Evolutionary conservation across 345 rosid species (phyloP).

Genomic region (Kandelia obovata): DNA sequence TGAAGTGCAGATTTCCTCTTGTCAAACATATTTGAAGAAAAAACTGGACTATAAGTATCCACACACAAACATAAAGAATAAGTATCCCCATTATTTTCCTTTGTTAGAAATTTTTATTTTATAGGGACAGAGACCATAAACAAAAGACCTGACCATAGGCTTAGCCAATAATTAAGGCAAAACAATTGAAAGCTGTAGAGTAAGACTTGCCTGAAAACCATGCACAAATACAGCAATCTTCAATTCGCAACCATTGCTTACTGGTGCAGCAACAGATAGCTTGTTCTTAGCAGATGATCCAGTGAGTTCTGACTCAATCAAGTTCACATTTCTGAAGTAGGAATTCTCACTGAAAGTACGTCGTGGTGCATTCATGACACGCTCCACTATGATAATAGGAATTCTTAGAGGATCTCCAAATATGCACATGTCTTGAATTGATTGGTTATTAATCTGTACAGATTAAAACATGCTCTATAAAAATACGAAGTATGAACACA

Average conservation of each 20-base stretch:
- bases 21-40: neutral
- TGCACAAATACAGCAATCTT: constrained; percentile 86
- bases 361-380: constrained; percentile 77
- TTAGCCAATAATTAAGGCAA: neutral
- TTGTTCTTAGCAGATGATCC: constrained; percentile 32
- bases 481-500: neutral
- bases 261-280: constrained; percentile 22
- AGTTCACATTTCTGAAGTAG: constrained; percentile 60
- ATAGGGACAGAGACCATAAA: neutral
- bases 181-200: neutral
- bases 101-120: neutral
- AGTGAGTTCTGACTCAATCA: constrained; percentile 34
- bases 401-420: constrained; percentile 74
- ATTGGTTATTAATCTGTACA: constrained; percentile 75
- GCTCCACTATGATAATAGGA: constrained; percentile 81
- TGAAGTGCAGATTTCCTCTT: neutral
- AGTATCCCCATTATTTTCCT: neutral
- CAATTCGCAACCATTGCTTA: constrained; percentile 47
- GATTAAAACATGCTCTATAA: constrained; percentile 19
- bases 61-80: too few relatives aligned
- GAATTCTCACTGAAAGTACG: constrained; percentile 77
- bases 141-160: neutral
- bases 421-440: constrained; percentile 90
- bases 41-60: too few relatives aligned
- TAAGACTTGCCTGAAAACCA: constrained; percentile 83